phyloP scores from a whole-genome alignment of 129 eudicot genomes.

The Deinandra increscens region DNA sequence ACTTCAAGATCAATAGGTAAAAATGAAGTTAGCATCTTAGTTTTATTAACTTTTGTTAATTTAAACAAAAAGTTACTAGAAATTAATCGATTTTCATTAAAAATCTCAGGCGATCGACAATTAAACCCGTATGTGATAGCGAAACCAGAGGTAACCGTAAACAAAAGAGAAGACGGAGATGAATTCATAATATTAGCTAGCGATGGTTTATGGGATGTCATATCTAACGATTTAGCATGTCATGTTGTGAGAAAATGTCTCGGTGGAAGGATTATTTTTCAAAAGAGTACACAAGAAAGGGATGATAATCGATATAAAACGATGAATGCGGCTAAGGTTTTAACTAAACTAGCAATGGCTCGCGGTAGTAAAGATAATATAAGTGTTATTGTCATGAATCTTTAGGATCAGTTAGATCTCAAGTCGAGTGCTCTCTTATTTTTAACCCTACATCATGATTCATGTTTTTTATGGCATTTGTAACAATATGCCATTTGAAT shows the following conservation, averaged over 20 bases:
- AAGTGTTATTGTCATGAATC: slow-evolving; percentile 52
- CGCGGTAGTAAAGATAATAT: slow-evolving; percentile 63
- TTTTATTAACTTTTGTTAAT: background rate
- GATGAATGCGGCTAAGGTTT: slow-evolving; percentile 46
- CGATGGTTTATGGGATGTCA: slow-evolving; percentile 70
- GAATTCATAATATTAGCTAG: slow-evolving; percentile 65
- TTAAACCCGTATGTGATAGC: slow-evolving; percentile 59
- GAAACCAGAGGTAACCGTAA: slow-evolving; percentile 50
- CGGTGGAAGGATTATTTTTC: slow-evolving; percentile 34
- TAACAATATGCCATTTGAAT: too few species aligned
- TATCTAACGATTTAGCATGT: slow-evolving; percentile 55
- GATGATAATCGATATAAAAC: slow-evolving; percentile 13
- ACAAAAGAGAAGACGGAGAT: slow-evolving; percentile 38
- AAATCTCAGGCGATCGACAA: slow-evolving; percentile 55
- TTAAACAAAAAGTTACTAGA: too few species aligned
- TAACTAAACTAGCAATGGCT: slow-evolving; percentile 57
- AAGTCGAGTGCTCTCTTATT: too few species aligned
- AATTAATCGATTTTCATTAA: too few species aligned
- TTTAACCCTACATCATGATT: too few species aligned
- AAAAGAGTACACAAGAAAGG: slow-evolving; percentile 13
- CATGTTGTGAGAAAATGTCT: slow-evolving; percentile 53
- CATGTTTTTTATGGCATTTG: too few species aligned
- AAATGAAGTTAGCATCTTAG: background rate
- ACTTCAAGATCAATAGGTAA: slow-evolving; percentile 79
- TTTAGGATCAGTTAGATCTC: too few species aligned